Conservation (phyloP, 164 flowering plant genomes). For the Akebia trifoliata region DNA sequence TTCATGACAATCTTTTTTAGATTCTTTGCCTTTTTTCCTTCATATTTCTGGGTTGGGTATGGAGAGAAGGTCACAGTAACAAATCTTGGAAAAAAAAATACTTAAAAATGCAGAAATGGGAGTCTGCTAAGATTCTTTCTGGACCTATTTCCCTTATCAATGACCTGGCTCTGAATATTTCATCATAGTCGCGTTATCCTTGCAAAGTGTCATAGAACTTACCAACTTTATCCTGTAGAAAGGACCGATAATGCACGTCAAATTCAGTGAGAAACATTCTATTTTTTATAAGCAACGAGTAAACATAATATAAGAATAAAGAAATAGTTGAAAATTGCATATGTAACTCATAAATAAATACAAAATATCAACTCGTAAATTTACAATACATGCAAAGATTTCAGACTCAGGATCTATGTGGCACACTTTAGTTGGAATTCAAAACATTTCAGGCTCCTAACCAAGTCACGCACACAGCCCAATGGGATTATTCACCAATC, state of each 20-base stretch:
- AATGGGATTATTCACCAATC: no score
- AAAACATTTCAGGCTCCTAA: no score
- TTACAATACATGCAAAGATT: no score
- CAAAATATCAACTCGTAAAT: no score
- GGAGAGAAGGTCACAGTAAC: background rate
- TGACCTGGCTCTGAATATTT: slow-evolving; percentile 12
- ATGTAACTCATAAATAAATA: no score
- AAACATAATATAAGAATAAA: background rate
- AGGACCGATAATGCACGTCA: slow-evolving; percentile 12
- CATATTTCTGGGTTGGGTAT: no score
- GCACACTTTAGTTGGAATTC: no score
- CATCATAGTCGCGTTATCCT: slow-evolving; percentile 16
- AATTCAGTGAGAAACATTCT: background rate
- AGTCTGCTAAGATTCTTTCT: slow-evolving; percentile 4
- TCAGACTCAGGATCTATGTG: no score
- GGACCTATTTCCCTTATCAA: slow-evolving; percentile 12
- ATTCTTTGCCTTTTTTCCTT: no score
- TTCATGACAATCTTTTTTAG: no score
- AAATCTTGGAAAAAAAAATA: background rate
- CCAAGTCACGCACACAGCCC: no score
- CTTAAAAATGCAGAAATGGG: background rate
- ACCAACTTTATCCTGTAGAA: slow-evolving; percentile 94
- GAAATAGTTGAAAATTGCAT: background rate
- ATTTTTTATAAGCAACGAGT: no score
- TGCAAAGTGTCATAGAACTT: slow-evolving; percentile 36